Evolutionary conservation across 129 eudicot genomes (phyloP), one percentile per base, ranked within the genome.

Genomic region (Silybum marianum): DNA sequence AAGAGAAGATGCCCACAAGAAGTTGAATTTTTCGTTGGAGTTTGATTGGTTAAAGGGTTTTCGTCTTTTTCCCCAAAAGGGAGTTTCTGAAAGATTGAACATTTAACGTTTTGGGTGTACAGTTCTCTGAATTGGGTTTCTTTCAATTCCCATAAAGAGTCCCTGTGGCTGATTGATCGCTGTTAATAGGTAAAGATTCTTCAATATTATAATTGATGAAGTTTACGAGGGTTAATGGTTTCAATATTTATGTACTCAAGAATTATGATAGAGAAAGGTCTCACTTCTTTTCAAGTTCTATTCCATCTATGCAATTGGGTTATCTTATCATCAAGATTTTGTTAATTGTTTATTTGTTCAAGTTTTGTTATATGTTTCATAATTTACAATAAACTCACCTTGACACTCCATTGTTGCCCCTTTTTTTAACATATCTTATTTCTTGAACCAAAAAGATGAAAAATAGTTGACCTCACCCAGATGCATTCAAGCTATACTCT

Each of bases 351-450:
- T 44, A 82, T 16, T 30, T 26, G 46, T 73, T 58, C 72, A 73
- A 73, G 8, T 63, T 73, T 51, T 75, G 32, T 54, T 82, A 34
- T 76, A 32, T 76, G 34, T 32, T 32, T 34, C 48, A 25, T 40
- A 76, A 54, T 70, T 77, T 74, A 76, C 82, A 83, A 77, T 77
- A 68, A 83, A 8, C 36, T 71, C 38, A 83, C 77, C 76, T 77
- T 83, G 38, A 82, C 77, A 76, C 72, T 76, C 36, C 81, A 76
- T 76, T 36, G 9, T 18, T 54, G 65, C 78, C 81, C 78, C 69
- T 28, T 28, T 62, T 40, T 70, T 76, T 24, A 14, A 44, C 18
- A 40, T 66, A 22, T 22, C 81, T 75, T 75, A 69, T 75, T 69
- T 76, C 24, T 22, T 75, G 63, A 48, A 82, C 63, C 34, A 25